Conservation (phyloP, 768 basidiomycete species). For the Leccinum uliginosum region DNA sequence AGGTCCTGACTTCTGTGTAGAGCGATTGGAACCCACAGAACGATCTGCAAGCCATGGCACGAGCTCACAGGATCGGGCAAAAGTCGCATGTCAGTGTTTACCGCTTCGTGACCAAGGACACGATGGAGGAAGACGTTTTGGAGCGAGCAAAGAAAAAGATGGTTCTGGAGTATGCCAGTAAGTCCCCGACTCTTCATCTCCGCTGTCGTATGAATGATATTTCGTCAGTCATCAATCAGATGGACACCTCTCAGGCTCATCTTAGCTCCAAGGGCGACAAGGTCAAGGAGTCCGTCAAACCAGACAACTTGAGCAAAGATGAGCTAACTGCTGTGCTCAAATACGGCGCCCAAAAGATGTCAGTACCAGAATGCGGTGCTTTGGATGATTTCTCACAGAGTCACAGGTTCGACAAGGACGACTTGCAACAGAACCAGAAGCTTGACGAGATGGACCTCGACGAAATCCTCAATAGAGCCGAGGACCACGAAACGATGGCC, state of each 20-base stretch:
- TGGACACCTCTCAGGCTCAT: constrained; percentile 98
- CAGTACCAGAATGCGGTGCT: constrained; percentile 25
- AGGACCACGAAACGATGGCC: constrained; percentile 92
- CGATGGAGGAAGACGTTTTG: constrained; percentile 98
- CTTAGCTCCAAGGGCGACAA: constrained; percentile 75
- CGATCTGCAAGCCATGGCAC: constrained; percentile 98
- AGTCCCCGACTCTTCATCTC: constrained; percentile 36
- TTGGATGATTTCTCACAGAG: constrained; percentile 2
- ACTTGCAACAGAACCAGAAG: constrained; percentile 87
- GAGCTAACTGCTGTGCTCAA: constrained; percentile 97
- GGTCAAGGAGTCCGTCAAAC: constrained; percentile 64
- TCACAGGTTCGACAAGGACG: constrained; percentile 93
- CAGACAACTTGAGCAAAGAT: constrained; percentile 88
- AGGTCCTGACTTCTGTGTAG: constrained; percentile 38
- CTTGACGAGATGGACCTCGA: constrained; percentile 99
- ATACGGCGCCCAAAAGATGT: constrained; percentile 98
- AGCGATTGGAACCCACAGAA: constrained; percentile 99
- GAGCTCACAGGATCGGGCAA: constrained; percentile 98
- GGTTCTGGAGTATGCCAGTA: constrained; percentile 99
- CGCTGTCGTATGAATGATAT: constrained; percentile 6
- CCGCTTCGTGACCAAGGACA: constrained; percentile 97
- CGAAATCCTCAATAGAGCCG: constrained; percentile 94
- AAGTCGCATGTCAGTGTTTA: constrained; percentile 99
- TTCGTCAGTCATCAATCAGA: constrained; percentile 93
- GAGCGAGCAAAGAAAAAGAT: constrained; percentile 99